A percentile compares a stretch with the other conserved stretches of the same genome.
Evolutionary conservation across 139 green algal genomes (phyloP).

Genomic region (Diplosphaera chodatii): DNA sequence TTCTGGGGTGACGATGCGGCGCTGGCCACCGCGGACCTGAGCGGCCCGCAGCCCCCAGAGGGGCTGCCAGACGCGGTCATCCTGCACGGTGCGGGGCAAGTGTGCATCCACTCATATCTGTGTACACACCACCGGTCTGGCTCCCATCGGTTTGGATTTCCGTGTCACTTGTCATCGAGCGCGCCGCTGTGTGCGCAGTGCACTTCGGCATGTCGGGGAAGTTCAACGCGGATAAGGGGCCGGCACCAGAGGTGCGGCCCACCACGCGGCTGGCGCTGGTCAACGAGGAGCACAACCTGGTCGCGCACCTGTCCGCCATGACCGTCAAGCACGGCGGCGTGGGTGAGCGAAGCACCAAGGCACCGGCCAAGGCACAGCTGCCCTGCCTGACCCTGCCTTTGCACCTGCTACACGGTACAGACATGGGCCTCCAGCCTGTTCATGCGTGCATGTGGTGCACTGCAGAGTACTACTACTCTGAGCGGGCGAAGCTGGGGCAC

Average conservation of each 20-base stretch:
- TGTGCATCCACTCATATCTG: too few relatives aligned
- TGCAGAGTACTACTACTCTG: constrained; percentile 46
- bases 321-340: constrained; percentile 55
- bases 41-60: background rate
- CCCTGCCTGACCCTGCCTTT: too few relatives aligned
- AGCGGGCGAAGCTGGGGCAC: constrained; percentile 52
- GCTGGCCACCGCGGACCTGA: background rate
- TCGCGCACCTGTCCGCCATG: constrained; percentile 74
- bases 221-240: constrained; percentile 14
- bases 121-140: too few relatives aligned
- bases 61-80: background rate
- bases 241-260: background rate
- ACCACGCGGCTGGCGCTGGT: constrained; percentile 62
- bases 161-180: too few relatives aligned
- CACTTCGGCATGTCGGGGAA: constrained; percentile 80
- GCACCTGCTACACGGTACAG: too few relatives aligned
- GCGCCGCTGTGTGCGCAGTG: constrained; percentile 25
- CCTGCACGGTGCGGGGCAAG: constrained; percentile 16
- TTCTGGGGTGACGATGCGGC: constrained; percentile 43
- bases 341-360: too few relatives aligned
- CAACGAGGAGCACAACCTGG: constrained; percentile 29
- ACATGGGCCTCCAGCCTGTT: too few relatives aligned
- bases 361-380: too few relatives aligned
- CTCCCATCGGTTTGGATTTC: too few relatives aligned
- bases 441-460: too few relatives aligned